Conservation (phyloP, 345 rosid species). For the Sonneratia alba region DNA sequence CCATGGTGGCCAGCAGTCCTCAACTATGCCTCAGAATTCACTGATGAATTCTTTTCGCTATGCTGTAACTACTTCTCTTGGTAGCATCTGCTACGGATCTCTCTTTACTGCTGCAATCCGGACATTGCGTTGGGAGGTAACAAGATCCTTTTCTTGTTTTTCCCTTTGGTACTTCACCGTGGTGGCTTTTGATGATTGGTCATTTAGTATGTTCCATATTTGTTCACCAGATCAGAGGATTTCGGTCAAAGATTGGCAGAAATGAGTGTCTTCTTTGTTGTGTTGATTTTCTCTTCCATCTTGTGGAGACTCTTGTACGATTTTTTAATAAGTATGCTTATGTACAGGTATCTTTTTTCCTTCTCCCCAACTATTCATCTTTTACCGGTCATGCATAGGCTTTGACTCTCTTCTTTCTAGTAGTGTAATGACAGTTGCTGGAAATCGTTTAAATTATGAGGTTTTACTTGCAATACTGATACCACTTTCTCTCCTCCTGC, state of each 20-base stretch:
- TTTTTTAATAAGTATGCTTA: constrained; percentile 93
- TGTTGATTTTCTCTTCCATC: constrained; percentile 79
- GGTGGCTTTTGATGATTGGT: not conserved
- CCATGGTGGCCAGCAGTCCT: constrained; percentile 66
- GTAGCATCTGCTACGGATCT: constrained; percentile 95
- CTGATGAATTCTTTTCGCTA: constrained; percentile 55
- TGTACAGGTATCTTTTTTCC: constrained; percentile 58
- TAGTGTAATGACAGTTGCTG: not conserved
- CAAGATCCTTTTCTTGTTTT: not conserved
- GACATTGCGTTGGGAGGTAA: constrained; percentile 94
- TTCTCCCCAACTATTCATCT: not conserved
- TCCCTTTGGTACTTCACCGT: not conserved
- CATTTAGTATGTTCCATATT: not conserved
- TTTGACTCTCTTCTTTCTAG: not conserved
- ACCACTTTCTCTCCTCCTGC: not conserved
- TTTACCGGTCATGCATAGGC: not conserved
- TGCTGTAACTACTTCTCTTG: constrained; percentile 86
- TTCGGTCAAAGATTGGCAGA: constrained; percentile 88
- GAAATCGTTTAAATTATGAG: no score
- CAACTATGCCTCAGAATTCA: constrained; percentile 67
- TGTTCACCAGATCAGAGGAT: constrained; percentile 70
- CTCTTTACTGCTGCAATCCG: constrained; percentile 94
- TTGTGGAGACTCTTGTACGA: constrained; percentile 97
- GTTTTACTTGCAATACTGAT: not conserved
- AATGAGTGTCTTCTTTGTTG: constrained; percentile 95